Evolutionary conservation across 208 protist genomes (phyloP).

Genomic region (Acanthamoeba polyphaga): DNA sequence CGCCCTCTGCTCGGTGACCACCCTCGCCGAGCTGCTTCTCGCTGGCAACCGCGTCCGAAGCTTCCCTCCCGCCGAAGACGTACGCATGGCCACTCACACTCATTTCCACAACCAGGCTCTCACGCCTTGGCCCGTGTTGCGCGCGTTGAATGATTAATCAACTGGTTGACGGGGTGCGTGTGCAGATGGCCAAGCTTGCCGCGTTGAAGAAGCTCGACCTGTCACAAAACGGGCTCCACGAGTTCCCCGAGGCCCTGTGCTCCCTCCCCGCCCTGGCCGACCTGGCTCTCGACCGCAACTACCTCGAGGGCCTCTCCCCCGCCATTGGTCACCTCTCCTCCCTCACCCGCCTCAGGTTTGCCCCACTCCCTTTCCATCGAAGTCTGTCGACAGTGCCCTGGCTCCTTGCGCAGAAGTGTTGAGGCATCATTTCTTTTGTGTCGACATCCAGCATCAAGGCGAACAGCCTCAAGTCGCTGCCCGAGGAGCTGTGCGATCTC

Average conservation of each 20-base stretch:
- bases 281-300: constrained; percentile 48
- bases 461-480: constrained; percentile 52
- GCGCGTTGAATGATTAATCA: background rate
- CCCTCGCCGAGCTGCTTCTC: constrained; percentile 40
- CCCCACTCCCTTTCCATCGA: background rate
- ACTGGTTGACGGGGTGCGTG: background rate
- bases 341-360: constrained; percentile 51
- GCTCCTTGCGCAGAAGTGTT: background rate
- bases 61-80: constrained; percentile 33
- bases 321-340: constrained; percentile 23
- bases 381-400: background rate
- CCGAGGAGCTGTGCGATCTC: constrained; percentile 29
- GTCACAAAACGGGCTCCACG: constrained; percentile 40
- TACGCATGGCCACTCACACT: background rate
- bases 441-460: constrained; percentile 29
- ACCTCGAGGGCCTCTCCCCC: constrained; percentile 8
- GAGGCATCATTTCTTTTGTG: background rate
- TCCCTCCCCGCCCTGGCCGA: constrained; percentile 51
- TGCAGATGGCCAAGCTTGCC: constrained; percentile 3
- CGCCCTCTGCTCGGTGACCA: constrained; percentile 7
- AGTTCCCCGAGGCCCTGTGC: constrained; percentile 53
- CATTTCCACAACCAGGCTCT: too few species aligned
- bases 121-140: too few species aligned
- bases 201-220: constrained; percentile 48
- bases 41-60: constrained; percentile 39